Percentiles rank a stretch among this genome's conserved stretches.
Evolutionary conservation across 2,329 filamentous ascomycete genomes (phyloP).

Genomic region (Ascochyta rabiei): DNA sequence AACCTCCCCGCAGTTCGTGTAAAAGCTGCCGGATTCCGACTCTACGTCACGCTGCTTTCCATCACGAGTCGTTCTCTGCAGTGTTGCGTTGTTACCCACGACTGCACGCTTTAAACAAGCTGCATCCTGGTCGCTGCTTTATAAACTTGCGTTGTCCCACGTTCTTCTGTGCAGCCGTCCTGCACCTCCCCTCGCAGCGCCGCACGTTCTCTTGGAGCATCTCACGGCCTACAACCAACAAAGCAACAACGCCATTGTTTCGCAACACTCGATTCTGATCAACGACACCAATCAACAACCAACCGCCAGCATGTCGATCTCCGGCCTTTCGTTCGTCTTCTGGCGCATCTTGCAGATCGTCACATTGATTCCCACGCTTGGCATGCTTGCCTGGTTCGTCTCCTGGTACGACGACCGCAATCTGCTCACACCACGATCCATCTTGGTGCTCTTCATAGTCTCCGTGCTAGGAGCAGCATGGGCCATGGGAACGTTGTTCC

Average conservation of each 20-base stretch:
- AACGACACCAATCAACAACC: slow-evolving; percentile 1
- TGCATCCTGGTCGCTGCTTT: slow-evolving; percentile 9
- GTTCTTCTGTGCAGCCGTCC: slow-evolving; percentile 1
- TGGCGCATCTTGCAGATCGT: slow-evolving; percentile 66
- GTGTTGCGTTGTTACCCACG: slow-evolving; percentile 17
- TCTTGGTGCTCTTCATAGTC: slow-evolving; percentile 70
- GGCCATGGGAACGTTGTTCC: slow-evolving; percentile 65
- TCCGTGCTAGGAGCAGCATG: slow-evolving; percentile 66
- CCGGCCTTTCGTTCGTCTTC: slow-evolving; percentile 65
- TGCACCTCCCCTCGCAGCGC: neutral
- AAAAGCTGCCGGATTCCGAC: slow-evolving; percentile 4
- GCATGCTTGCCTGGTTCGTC: slow-evolving; percentile 67
- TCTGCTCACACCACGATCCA: slow-evolving; percentile 63
- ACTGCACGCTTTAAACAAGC: slow-evolving; percentile 6
- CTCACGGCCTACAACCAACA: neutral
- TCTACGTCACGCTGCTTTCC: slow-evolving; percentile 14
- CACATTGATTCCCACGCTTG: slow-evolving; percentile 67
- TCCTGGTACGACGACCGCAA: slow-evolving; percentile 63
- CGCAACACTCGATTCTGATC: neutral
- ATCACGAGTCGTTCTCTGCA: slow-evolving; percentile 15
- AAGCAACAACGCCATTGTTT: slow-evolving; percentile 4
- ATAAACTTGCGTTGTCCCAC: slow-evolving; percentile 10
- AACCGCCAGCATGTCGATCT: slow-evolving; percentile 52
- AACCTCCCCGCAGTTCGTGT: slow-evolving; percentile 11
- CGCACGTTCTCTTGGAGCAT: slow-evolving; percentile 2